Conservation (phyloP, 768 basidiomycete species). For the Tephrocybe sp. region DNA sequence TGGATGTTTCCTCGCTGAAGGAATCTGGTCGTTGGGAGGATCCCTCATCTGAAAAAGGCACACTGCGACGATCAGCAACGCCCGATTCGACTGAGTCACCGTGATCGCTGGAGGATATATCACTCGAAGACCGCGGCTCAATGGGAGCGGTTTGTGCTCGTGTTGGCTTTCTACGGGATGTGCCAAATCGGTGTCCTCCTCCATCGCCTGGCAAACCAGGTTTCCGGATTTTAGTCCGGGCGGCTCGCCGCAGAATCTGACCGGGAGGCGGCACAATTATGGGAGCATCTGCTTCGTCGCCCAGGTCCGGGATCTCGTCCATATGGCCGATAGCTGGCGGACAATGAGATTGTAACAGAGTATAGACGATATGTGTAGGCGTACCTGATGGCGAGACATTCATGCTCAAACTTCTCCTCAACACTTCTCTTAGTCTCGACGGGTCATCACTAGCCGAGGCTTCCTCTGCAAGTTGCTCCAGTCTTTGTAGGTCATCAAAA, state of each 20-base stretch:
- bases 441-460: constrained; percentile 83
- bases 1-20: constrained; percentile 77
- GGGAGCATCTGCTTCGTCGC: constrained; percentile 86
- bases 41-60: constrained; percentile 50
- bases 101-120: constrained; percentile 71
- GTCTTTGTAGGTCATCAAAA: constrained; percentile 89
- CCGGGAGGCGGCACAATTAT: constrained; percentile 89
- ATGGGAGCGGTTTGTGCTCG: constrained; percentile 26
- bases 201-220: constrained; percentile 72
- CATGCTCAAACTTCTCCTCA: constrained; percentile 85
- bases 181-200: constrained; percentile 79
- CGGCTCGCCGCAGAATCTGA: constrained; percentile 86
- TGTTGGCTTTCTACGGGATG: constrained; percentile 39
- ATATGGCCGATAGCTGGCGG: constrained; percentile 62
- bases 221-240: constrained; percentile 95
- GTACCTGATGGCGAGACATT: constrained; percentile 84
- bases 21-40: constrained; percentile 58
- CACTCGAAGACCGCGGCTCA: constrained; percentile 65
- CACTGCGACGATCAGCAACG: constrained; percentile 33
- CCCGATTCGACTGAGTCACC: constrained; percentile 47
- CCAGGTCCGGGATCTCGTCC: constrained; percentile 66
- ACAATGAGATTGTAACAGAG: constrained; percentile 16
- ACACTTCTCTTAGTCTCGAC: constrained; percentile 70
- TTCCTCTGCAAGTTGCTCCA: constrained; percentile 92
- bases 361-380: constrained; percentile 30